Conservation (phyloP, 306 rosid genomes). For the Ormosia emarginata region DNA sequence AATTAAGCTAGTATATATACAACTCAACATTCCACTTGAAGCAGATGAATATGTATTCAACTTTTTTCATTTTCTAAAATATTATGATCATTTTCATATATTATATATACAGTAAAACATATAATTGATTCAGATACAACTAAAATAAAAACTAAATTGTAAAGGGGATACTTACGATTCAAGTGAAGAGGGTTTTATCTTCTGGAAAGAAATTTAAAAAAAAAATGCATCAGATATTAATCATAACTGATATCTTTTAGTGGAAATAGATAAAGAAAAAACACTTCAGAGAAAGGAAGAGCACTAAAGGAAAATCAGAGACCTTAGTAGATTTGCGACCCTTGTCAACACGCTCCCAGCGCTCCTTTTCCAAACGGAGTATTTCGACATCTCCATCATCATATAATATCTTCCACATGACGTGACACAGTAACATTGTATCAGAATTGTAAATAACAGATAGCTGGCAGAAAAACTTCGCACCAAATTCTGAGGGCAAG, state of each 20-base stretch:
- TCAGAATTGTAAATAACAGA: constrained; percentile 19
- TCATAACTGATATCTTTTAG: constrained; percentile 3
- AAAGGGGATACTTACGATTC: constrained; percentile 55
- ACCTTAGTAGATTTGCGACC: constrained; percentile 46
- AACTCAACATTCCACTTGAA: neutral
- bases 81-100: neutral
- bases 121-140: neutral
- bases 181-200: constrained; percentile 48
- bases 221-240: constrained; percentile 29
- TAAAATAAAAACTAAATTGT: constrained; percentile 1
- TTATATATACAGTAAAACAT: neutral
- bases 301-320: constrained; percentile 27
- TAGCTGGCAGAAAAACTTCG: neutral
- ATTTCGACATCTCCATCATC: constrained; percentile 54
- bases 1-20: constrained; percentile 1
- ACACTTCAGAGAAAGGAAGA: constrained; percentile 20
- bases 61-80: neutral
- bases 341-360: constrained; percentile 51
- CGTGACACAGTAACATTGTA: constrained; percentile 18
- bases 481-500: constrained; percentile 11
- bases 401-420: constrained; percentile 60
- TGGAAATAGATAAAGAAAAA: constrained; percentile 21
- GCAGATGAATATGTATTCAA: neutral
- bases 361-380: constrained; percentile 52
- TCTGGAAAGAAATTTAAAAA: constrained; percentile 51